Percentiles rank a stretch among this genome's conserved stretches.
Conservation (phyloP, 1,284 basidiomycete species). For the Golubevia sp. region DNA sequence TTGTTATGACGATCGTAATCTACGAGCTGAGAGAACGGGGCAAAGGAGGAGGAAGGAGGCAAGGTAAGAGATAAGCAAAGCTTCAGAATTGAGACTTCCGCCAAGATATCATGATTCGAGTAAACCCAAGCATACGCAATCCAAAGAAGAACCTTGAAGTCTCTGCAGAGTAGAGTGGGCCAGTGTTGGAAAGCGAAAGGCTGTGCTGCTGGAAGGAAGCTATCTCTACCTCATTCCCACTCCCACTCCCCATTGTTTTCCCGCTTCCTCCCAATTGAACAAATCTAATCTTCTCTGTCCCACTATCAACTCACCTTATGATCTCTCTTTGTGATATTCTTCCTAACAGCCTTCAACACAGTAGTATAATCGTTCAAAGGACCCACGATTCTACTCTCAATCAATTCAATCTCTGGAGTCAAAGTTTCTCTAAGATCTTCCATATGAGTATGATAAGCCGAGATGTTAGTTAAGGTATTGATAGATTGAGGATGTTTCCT, state of each 20-base stretch:
- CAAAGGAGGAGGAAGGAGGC: background rate
- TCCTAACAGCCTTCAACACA: slow-evolving; percentile 85
- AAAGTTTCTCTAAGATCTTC: slow-evolving; percentile 80
- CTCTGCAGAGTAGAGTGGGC: no score
- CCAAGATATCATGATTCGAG: no score
- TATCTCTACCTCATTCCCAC: no score
- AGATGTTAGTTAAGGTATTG: slow-evolving; percentile 79
- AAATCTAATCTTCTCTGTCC: no score
- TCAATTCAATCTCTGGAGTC: slow-evolving; percentile 90
- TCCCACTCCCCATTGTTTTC: no score
- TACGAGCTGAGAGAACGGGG: slow-evolving; percentile 68
- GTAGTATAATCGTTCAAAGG: slow-evolving; percentile 87
- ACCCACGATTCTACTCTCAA: slow-evolving; percentile 81
- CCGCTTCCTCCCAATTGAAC: no score
- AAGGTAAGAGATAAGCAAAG: no score
- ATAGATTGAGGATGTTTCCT: slow-evolving; percentile 77
- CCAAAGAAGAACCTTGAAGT: no score
- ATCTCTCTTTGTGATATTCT: slow-evolving; percentile 92
- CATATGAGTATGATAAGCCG: slow-evolving; percentile 74
- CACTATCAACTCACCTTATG: slow-evolving; percentile 77
- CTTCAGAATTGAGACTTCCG: no score
- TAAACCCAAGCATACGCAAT: no score
- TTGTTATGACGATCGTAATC: slow-evolving; percentile 98
- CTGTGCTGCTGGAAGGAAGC: no score
- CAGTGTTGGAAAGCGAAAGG: no score